phyloP scores from a whole-genome alignment of 306 rosid genomes.

The Vigna nakashimae region DNA sequence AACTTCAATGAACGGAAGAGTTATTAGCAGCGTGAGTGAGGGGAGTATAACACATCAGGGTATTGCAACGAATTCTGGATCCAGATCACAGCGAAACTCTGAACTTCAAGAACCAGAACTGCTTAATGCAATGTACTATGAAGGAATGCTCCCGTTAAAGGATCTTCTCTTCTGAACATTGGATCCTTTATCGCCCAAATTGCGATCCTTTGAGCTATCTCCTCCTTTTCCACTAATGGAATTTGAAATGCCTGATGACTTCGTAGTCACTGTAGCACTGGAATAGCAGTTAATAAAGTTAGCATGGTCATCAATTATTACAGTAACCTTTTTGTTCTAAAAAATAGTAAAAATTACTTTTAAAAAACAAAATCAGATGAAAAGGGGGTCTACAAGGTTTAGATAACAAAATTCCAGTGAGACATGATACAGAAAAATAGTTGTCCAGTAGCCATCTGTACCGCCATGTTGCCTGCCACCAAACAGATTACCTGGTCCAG shows the following conservation, averaged over 20 bases:
- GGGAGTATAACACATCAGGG: slow-evolving; percentile 30
- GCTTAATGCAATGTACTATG: slow-evolving; percentile 28
- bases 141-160: slow-evolving; percentile 18
- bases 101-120: slow-evolving; percentile 35
- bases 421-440: background rate
- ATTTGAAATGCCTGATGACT: background rate
- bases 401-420: background rate
- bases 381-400: slow-evolving; percentile 1
- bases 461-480: background rate
- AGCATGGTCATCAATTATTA: background rate
- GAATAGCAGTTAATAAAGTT: background rate
- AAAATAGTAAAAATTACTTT: background rate
- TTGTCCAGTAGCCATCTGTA: background rate
- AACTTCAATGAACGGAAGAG: too few species aligned
- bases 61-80: slow-evolving; percentile 13
- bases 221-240: background rate
- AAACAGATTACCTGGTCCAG: background rate
- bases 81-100: slow-evolving; percentile 36
- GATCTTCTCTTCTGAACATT: slow-evolving; percentile 33
- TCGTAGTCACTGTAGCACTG: background rate
- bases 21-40: background rate
- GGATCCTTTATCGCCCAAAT: slow-evolving; percentile 67
- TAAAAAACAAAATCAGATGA: slow-evolving; percentile 13
- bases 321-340: background rate
- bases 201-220: slow-evolving; percentile 58